Evolutionary conservation across 345 rosid genomes (phyloP).

Genomic region (Lumnitzera racemosa): DNA sequence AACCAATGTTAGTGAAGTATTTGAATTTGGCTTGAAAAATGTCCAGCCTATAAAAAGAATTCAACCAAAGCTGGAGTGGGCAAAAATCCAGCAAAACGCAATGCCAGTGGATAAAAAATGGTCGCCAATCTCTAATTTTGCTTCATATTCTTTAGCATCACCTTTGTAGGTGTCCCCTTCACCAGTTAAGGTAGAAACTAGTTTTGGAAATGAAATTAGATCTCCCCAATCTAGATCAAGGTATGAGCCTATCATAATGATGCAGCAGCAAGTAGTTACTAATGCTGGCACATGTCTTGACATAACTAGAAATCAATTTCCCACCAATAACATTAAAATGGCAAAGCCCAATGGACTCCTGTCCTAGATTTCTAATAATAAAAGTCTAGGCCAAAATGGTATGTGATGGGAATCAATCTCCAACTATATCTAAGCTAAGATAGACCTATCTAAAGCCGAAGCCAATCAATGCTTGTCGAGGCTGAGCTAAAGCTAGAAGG

Average conservation of each 20-base stretch:
- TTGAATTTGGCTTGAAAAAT: conserved; percentile 34
- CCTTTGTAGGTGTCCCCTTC: conserved; percentile 45
- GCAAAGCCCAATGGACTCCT: conserved; percentile 49
- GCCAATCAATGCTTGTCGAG: too few species aligned
- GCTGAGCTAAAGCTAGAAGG: too few species aligned
- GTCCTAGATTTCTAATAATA: conserved; percentile 31
- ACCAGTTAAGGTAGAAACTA: conserved; percentile 43
- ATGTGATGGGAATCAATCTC: background rate
- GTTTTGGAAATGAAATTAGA: conserved; percentile 49
- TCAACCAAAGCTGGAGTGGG: conserved; percentile 53
- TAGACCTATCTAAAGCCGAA: too few species aligned
- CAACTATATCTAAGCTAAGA: too few species aligned
- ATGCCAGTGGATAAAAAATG: conserved; percentile 49
- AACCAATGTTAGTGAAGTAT: conserved; percentile 20
- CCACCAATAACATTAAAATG: conserved; percentile 36
- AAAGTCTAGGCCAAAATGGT: conserved; percentile 34
- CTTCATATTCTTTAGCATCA: conserved; percentile 46
- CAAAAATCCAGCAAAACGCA: conserved; percentile 48
- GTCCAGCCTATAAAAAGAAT: conserved; percentile 46
- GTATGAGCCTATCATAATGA: conserved; percentile 59
- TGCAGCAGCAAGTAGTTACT: conserved; percentile 48
- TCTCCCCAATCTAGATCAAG: conserved; percentile 35
- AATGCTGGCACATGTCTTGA: conserved; percentile 41
- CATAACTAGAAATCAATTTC: conserved; percentile 44
- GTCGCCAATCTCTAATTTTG: conserved; percentile 30